These are phyloP conservation scores for Linum tenue DNA, from an alignment of 345 rosid genomes.

Conservation along the genomic window DNA sequence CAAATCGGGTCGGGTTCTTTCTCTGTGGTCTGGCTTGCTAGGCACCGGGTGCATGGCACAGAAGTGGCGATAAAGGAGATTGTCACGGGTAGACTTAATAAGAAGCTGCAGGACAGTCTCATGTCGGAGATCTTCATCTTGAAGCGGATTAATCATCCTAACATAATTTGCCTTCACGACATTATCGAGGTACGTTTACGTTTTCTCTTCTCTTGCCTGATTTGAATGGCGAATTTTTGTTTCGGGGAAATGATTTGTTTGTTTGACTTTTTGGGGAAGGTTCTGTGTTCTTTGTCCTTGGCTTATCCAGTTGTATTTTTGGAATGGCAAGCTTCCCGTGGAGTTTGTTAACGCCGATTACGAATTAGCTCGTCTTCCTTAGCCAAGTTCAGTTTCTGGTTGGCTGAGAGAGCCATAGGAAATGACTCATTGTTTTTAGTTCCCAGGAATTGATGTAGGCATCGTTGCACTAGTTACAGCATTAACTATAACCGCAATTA, in stretches of 20 bases:
- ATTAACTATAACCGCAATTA: no score
- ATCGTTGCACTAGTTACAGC: no score
- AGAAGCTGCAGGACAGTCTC: slow-evolving; percentile 85
- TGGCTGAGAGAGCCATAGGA: no score
- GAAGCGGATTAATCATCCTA: slow-evolving; percentile 66
- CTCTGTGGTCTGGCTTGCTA: slow-evolving; percentile 90
- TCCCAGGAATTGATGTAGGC: no score
- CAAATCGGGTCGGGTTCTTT: slow-evolving; percentile 97
- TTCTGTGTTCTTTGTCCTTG: neutral
- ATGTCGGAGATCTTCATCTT: slow-evolving; percentile 81
- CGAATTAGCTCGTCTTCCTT: no score
- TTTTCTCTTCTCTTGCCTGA: neutral
- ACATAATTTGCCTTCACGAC: slow-evolving; percentile 77
- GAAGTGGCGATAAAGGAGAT: slow-evolving; percentile 98
- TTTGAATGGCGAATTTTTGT: neutral
- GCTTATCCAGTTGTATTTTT: neutral
- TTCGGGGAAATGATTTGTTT: neutral
- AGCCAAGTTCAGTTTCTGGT: no score
- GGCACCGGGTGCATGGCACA: slow-evolving; percentile 81
- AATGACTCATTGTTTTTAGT: no score
- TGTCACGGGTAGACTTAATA: slow-evolving; percentile 45
- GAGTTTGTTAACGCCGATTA: no score
- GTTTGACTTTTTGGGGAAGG: no score
- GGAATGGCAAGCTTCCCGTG: no score
- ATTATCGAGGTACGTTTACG: slow-evolving; percentile 59